Conservation (phyloP, 148 eudicot genomes). For the Selenicereus undatus region DNA sequence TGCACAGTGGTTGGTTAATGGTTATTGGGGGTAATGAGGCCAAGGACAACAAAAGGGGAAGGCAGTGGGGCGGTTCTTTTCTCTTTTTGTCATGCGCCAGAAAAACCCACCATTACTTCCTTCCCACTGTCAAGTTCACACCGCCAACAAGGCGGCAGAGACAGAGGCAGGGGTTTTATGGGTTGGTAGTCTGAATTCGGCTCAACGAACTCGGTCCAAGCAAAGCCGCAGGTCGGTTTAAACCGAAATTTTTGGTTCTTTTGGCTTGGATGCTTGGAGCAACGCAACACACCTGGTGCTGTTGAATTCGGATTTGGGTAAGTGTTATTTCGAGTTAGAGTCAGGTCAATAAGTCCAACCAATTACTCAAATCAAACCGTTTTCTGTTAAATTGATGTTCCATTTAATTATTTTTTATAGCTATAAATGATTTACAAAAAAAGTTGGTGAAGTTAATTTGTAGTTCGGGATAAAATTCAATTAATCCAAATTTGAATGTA, state of each 20-base stretch:
- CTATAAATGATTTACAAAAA: too few species aligned
- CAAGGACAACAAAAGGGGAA: background rate
- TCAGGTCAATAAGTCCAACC: too few species aligned
- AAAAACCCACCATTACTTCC: background rate
- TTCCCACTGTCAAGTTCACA: background rate
- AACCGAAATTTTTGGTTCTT: background rate
- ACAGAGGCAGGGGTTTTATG: background rate
- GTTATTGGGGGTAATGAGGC: background rate
- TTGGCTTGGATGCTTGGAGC: too few species aligned
- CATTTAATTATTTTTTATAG: too few species aligned
- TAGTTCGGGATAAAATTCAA: too few species aligned
- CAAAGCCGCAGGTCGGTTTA: background rate
- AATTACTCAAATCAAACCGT: too few species aligned
- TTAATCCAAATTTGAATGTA: too few species aligned
- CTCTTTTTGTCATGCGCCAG: constrained; percentile 4
- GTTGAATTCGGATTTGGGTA: too few species aligned
- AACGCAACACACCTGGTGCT: too few species aligned
- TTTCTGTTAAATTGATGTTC: too few species aligned
- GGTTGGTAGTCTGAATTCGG: background rate
- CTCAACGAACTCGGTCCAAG: background rate
- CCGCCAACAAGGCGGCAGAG: background rate
- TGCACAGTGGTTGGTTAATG: background rate
- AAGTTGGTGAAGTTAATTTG: too few species aligned
- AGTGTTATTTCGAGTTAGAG: too few species aligned
- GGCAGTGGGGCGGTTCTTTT: constrained; percentile 6